phyloP scores from a whole-genome alignment of 1,284 basidiomycete species.

The Ceratobasidium sp. region DNA sequence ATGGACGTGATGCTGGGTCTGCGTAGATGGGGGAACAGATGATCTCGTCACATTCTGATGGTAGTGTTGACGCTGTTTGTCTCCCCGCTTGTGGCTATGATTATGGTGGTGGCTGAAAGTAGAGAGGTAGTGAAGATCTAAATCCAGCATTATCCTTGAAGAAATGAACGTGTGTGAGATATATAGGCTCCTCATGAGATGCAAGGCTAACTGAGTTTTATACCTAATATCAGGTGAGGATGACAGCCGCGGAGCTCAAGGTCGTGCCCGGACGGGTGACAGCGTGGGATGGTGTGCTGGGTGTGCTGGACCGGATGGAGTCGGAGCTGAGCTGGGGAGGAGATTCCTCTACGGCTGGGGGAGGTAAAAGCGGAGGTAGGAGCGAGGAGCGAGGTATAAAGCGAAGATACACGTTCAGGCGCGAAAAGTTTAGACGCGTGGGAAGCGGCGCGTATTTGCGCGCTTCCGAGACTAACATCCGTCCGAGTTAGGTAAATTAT shows the following conservation, averaged over 20 bases:
- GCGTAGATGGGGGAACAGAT: too few species aligned
- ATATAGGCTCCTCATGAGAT: not conserved
- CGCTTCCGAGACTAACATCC: too few species aligned
- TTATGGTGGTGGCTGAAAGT: slow-evolving; percentile 10
- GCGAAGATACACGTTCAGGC: too few species aligned
- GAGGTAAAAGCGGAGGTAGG: not conserved
- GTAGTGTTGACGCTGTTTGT: too few species aligned
- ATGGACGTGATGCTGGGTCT: too few species aligned
- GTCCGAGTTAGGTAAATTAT: too few species aligned
- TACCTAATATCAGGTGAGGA: not conserved
- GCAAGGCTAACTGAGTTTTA: not conserved
- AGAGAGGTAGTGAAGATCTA: slow-evolving; percentile 14
- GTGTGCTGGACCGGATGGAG: not conserved
- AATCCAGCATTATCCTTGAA: not conserved
- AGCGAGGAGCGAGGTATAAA: not conserved
- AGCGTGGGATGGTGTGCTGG: not conserved
- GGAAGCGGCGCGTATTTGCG: too few species aligned
- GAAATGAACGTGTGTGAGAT: not conserved
- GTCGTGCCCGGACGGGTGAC: not conserved
- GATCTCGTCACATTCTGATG: too few species aligned
- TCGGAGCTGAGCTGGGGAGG: not conserved
- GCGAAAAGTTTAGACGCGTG: too few species aligned
- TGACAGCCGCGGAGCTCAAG: slow-evolving; percentile 8
- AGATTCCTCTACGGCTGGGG: not conserved
- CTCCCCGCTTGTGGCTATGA: not conserved